phyloP scores from a whole-genome alignment of 129 eudicot species.

The Smallanthus sonchifolius region DNA sequence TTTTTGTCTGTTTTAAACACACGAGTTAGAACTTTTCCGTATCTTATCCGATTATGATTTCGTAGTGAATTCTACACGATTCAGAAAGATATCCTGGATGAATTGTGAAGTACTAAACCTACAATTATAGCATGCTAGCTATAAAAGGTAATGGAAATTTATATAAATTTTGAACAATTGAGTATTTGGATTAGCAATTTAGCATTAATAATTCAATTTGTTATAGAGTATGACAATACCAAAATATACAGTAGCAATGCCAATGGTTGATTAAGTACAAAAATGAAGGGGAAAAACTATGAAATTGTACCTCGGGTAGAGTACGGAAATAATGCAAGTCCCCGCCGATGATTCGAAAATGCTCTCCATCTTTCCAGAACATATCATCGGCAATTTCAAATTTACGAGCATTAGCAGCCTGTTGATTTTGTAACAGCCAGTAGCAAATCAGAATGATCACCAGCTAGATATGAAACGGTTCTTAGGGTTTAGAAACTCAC shows the following conservation, averaged over 20 bases:
- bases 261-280: not conserved
- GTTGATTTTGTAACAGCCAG: not conserved
- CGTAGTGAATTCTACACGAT: too few relatives aligned
- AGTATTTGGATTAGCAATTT: not conserved
- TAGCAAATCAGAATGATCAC: slow-evolving; percentile 4
- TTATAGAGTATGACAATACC: not conserved
- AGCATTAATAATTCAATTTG: not conserved
- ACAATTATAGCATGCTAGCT: not conserved
- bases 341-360: slow-evolving; percentile 88
- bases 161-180: not conserved
- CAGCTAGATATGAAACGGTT: not conserved
- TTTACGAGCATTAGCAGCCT: slow-evolving; percentile 31
- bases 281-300: not conserved
- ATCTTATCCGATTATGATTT: too few relatives aligned
- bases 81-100: too few relatives aligned
- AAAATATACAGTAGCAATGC: not conserved
- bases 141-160: not conserved
- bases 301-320: slow-evolving; percentile 56
- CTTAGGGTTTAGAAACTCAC: slow-evolving; percentile 7
- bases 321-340: slow-evolving; percentile 93
- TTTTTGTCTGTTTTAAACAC: too few relatives aligned
- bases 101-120: too few relatives aligned
- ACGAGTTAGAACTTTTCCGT: too few relatives aligned
- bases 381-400: slow-evolving; percentile 77
- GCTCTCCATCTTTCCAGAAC: slow-evolving; percentile 91